Percentiles rank a stretch among this genome's conserved stretches.
These are phyloP conservation scores for Apophysomyces trapeziformis DNA, from an alignment of 371 early-diverging fungal species.

Conservation along the genomic window DNA sequence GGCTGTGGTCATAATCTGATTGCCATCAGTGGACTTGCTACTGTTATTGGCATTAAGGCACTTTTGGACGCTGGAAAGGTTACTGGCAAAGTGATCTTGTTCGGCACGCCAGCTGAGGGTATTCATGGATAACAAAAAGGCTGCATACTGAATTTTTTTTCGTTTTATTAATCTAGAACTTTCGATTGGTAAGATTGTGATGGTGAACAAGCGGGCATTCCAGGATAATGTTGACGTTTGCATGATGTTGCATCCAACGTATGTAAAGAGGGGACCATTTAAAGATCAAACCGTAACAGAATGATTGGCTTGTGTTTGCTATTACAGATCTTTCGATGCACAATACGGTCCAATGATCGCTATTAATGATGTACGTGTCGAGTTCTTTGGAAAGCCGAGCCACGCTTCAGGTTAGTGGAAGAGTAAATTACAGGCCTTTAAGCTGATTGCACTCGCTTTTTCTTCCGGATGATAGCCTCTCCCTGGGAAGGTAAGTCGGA, in stretches of 20 bases:
- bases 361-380: conserved; percentile 41
- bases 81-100: conserved; percentile 62
- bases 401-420: conserved; percentile 48
- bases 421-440: too few relatives aligned
- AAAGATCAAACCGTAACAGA: too few relatives aligned
- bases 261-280: conserved; percentile 16
- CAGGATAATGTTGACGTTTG: conserved; percentile 60
- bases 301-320: neutral
- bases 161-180: conserved; percentile 25
- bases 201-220: conserved; percentile 66
- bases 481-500: conserved; percentile 67
- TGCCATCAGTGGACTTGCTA: conserved; percentile 67
- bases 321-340: conserved; percentile 22
- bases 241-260: conserved; percentile 78
- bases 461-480: conserved; percentile 15
- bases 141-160: neutral
- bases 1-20: conserved; percentile 68
- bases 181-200: conserved; percentile 69
- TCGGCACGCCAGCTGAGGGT: conserved; percentile 78
- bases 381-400: conserved; percentile 62
- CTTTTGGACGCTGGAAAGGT: conserved; percentile 54
- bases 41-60: conserved; percentile 56
- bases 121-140: neutral
- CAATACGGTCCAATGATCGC: conserved; percentile 40
- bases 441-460: too few relatives aligned